phyloP scores from a whole-genome alignment of 371 early-diverging fungal genomes.

The Rhizopus microsporus region DNA sequence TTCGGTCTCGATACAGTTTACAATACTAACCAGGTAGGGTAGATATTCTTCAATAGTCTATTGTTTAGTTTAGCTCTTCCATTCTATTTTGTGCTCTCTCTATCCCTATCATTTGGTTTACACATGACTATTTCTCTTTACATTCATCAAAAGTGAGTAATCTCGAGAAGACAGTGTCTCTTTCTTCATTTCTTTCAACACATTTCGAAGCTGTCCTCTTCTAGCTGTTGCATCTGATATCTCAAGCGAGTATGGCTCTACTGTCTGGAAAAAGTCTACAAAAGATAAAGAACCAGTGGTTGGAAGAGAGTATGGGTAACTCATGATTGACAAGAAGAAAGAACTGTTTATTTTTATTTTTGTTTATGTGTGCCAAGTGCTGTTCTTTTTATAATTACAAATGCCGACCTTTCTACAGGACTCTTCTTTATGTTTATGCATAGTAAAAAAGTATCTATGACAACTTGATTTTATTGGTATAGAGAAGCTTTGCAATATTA shows the following conservation, averaged over 20 bases:
- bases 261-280: slow-evolving; percentile 51
- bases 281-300: slow-evolving; percentile 65
- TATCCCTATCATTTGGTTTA: slow-evolving; percentile 3
- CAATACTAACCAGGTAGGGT: slow-evolving; percentile 56
- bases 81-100: background rate
- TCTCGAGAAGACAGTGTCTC: slow-evolving; percentile 54
- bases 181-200: slow-evolving; percentile 58
- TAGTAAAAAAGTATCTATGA: background rate
- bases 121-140: slow-evolving; percentile 5
- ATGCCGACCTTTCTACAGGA: background rate
- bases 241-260: slow-evolving; percentile 46
- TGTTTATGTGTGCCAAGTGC: background rate
- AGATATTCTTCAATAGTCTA: slow-evolving; percentile 68
- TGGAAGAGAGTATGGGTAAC: slow-evolving; percentile 61
- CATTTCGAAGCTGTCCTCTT: slow-evolving; percentile 58
- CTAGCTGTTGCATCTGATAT: slow-evolving; percentile 67
- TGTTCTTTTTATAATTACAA: background rate
- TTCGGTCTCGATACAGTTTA: slow-evolving; percentile 54
- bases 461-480: slow-evolving; percentile 26
- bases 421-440: no score
- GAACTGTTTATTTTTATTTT: background rate
- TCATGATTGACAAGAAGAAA: slow-evolving; percentile 32
- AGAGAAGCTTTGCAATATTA: slow-evolving; percentile 45
- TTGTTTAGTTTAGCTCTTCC: background rate
- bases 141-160: slow-evolving; percentile 51